Evolutionary conservation across 352 stramenopile genomes (phyloP).

Genomic region (Phytophthora megakarya): DNA sequence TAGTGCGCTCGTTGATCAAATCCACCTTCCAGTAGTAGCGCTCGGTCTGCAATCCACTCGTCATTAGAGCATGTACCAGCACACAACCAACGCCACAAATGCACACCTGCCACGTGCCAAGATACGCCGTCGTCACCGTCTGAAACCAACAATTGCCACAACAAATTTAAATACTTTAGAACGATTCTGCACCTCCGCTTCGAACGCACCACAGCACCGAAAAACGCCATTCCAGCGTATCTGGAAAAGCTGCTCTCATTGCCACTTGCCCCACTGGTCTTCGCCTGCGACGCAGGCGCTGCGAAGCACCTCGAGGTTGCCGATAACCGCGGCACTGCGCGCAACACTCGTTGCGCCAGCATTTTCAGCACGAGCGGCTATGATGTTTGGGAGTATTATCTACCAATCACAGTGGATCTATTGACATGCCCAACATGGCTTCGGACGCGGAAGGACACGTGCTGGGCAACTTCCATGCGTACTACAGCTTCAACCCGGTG

Average conservation of each 20-base stretch:
- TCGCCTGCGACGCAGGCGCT: slow-evolving; percentile 31
- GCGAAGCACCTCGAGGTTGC: slow-evolving; percentile 32
- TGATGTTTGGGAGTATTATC: slow-evolving; percentile 1
- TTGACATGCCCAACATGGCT: slow-evolving; percentile 43
- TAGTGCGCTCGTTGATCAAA: slow-evolving; percentile 82
- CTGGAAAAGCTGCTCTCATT: slow-evolving; percentile 75
- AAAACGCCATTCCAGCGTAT: slow-evolving; percentile 86
- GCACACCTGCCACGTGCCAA: slow-evolving; percentile 82
- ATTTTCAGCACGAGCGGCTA: slow-evolving; percentile 19
- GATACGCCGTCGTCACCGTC: slow-evolving; percentile 70
- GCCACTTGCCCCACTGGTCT: background rate
- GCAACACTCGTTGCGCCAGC: slow-evolving; percentile 29
- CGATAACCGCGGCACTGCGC: slow-evolving; percentile 23
- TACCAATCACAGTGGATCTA: slow-evolving; percentile 8
- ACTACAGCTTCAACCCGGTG: slow-evolving; percentile 86
- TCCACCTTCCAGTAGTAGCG: slow-evolving; percentile 92
- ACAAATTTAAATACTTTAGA: slow-evolving; percentile 1
- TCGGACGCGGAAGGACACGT: slow-evolving; percentile 64
- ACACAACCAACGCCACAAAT: background rate
- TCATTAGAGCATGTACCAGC: background rate
- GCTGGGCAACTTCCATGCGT: slow-evolving; percentile 85
- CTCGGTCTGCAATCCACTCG: slow-evolving; percentile 53
- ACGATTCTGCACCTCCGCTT: background rate
- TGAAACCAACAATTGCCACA: slow-evolving; percentile 27
- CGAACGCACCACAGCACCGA: slow-evolving; percentile 72